Evolutionary conservation across 2,329 filamentous ascomycete genomes (phyloP).

Genomic region (Botrytis hyacinthi): DNA sequence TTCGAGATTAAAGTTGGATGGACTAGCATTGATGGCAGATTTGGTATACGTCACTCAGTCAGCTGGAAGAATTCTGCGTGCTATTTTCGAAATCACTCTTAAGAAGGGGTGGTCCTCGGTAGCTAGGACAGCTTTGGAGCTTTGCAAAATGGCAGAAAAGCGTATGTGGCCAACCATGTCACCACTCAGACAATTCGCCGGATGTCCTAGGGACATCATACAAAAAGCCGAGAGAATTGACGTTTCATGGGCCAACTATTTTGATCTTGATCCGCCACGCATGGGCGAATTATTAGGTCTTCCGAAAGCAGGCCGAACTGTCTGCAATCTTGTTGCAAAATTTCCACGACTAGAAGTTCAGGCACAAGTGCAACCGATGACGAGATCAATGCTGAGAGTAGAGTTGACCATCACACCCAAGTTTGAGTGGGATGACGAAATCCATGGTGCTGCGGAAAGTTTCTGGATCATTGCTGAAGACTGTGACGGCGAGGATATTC

Average conservation of each 20-base stretch:
- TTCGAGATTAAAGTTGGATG: conserved; percentile 88
- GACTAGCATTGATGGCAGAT: conserved; percentile 93
- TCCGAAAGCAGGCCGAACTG: conserved; percentile 80
- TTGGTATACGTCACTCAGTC: conserved; percentile 99
- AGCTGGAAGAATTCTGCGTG: conserved; percentile 89
- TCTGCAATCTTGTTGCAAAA: conserved; percentile 84
- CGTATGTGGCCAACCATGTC: conserved; percentile 99
- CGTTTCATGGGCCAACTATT: conserved; percentile 89
- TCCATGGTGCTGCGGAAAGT: conserved; percentile 85
- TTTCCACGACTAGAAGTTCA: conserved; percentile 92
- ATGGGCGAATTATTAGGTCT: conserved; percentile 94
- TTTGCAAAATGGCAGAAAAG: conserved; percentile 99
- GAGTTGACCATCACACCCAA: conserved; percentile 90
- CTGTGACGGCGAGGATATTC: conserved; percentile 91
- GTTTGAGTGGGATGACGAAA: conserved; percentile 88
- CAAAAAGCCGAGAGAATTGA: conserved; percentile 94
- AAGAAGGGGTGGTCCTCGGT: conserved; percentile 96
- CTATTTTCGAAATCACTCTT: conserved; percentile 94
- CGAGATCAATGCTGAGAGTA: conserved; percentile 85
- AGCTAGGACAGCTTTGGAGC: conserved; percentile 84
- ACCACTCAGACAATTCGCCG: conserved; percentile 84
- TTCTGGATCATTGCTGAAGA: conserved; percentile 99
- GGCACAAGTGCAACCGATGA: conserved; percentile 92
- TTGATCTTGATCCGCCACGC: conserved; percentile 90
- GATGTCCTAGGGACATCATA: conserved; percentile 79